A percentile compares a stretch with the other conserved stretches of the same genome.
phyloP scores from a whole-genome alignment of 257 asterid genomes.

The Primulina eburnea region DNA sequence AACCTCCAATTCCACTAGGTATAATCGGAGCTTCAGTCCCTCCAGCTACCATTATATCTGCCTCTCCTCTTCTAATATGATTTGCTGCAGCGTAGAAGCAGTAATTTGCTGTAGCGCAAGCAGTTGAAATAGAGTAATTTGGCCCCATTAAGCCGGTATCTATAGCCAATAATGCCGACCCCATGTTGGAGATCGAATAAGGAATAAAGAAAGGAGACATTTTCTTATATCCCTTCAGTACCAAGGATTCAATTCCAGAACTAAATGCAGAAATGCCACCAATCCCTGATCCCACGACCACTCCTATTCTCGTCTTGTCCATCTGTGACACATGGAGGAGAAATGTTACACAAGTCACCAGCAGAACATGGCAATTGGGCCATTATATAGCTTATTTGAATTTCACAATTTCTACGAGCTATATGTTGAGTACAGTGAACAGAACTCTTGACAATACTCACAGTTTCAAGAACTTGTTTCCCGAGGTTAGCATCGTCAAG shows the following conservation, averaged over 20 bases:
- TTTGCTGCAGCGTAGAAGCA: conserved; percentile 47
- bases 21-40: conserved; percentile 36
- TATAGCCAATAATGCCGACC: conserved; percentile 44
- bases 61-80: conserved; percentile 46
- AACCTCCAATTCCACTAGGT: conserved; percentile 41
- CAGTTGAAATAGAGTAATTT: conserved; percentile 43
- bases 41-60: conserved; percentile 46
- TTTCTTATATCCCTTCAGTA: conserved; percentile 45
- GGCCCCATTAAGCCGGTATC: conserved; percentile 50
- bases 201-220: conserved; percentile 49
- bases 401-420: not conserved
- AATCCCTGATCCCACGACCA: conserved; percentile 44
- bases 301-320: conserved; percentile 41
- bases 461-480: conserved; percentile 30
- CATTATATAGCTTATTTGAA: not conserved
- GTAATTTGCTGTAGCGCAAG: conserved; percentile 49
- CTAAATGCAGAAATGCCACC: conserved; percentile 45
- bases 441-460: conserved; percentile 13
- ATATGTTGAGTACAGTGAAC: not conserved
- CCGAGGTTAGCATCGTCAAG: conserved; percentile 40
- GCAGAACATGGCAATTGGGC: too few relatives aligned
- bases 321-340: conserved; percentile 23
- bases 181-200: conserved; percentile 44
- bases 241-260: conserved; percentile 37
- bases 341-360: not conserved